These are phyloP conservation scores for Tanozyma kutaoensis DNA, from an alignment of 805 yeast species.

Conservation along the genomic window DNA sequence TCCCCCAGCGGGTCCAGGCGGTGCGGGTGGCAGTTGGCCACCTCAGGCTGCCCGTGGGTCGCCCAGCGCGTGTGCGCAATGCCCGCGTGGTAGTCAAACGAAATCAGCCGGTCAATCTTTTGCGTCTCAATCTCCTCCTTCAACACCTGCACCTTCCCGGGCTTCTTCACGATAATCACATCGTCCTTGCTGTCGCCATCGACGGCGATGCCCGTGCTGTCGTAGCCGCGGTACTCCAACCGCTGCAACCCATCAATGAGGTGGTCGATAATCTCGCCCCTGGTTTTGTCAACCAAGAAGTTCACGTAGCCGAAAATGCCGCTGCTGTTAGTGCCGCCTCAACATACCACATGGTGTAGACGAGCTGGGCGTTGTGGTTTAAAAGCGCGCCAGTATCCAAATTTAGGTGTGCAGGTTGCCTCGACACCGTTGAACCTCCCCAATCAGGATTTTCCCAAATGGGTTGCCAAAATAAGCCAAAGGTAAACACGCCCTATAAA, in stretches of 20 bases:
- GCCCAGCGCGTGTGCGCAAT: constrained; percentile 99
- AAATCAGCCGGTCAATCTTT: constrained; percentile 43
- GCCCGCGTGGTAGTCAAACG: constrained; percentile 80
- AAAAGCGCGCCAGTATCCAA: no score
- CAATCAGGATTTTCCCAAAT: no score
- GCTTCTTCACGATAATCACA: constrained; percentile 65
- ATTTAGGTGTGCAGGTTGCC: no score
- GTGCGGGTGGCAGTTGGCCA: constrained; percentile 90
- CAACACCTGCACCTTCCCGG: constrained; percentile 82
- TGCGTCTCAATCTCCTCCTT: constrained; percentile 43
- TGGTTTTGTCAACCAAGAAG: constrained; percentile 78
- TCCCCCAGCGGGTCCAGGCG: constrained; percentile 73
- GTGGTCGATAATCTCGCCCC: constrained; percentile 88
- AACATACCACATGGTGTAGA: no score
- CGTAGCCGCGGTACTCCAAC: constrained; percentile 96
- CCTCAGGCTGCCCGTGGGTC: constrained; percentile 91
- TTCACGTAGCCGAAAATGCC: constrained; percentile 98
- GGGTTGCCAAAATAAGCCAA: no score
- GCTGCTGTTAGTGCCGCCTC: no score
- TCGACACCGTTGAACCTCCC: no score
- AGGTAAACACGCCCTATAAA: no score
- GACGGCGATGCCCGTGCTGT: constrained; percentile 91
- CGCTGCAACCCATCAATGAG: constrained; percentile 75
- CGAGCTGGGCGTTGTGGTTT: no score
- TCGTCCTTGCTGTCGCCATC: constrained; percentile 76